Conservation (phyloP, 768 basidiomycete species). For the Lactarius psammicola region DNA sequence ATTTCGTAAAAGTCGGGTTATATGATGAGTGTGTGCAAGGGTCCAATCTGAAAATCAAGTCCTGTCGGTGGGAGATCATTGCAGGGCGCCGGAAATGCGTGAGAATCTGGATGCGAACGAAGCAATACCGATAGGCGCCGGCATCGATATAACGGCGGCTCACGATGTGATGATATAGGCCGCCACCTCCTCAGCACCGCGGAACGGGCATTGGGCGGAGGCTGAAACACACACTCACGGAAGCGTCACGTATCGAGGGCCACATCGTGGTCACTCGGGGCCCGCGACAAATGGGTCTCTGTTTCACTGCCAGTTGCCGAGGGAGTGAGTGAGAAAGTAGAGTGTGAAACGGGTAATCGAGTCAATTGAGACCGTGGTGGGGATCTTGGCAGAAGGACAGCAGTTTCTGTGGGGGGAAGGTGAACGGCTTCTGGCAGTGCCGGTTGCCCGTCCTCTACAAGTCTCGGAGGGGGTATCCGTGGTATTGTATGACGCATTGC, state of each 20-base stretch:
- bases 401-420: not conserved
- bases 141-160: not conserved
- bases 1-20: conserved; percentile 1
- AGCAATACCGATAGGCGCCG: not conserved
- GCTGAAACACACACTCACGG: not conserved
- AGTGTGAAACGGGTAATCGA: no score
- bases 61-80: not conserved
- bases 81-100: not conserved
- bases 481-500: conserved; percentile 10
- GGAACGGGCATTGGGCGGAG: not conserved
- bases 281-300: not conserved
- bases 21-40: not conserved
- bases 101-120: not conserved
- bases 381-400: not conserved
- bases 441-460: not conserved
- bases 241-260: not conserved
- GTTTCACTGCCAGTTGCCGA: not conserved
- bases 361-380: not conserved
- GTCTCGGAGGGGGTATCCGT: not conserved
- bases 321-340: not conserved
- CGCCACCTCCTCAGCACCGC: not conserved
- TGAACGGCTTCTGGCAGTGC: not conserved
- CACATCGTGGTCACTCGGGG: not conserved
- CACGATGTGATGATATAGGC: not conserved
- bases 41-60: not conserved